Evolutionary conservation across 768 basidiomycete genomes (phyloP), one percentile per base, ranked within the genome.

Genomic region (Mycena floridula): DNA sequence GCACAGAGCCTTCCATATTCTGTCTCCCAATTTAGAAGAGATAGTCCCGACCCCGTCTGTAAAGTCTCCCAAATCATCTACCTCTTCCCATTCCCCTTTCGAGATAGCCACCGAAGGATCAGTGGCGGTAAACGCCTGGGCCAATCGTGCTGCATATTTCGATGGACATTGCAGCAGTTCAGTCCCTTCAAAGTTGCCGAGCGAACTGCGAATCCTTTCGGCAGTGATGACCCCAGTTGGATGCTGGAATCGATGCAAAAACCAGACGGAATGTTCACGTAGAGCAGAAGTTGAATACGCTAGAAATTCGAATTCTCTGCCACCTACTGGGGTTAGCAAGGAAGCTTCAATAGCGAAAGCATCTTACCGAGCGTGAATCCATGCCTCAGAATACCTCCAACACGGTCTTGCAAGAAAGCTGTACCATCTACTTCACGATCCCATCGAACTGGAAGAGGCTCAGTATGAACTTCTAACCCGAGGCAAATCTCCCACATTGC

Each of bases 41-140:
- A 91, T 86, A 0, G 87, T 88, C 2, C 89, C 89, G 9, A 85
- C 78, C 23, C 89, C 89, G 45, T 92, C 89, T 0, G 89, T 90
- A 56, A 81, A 82, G 20, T 71, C 47, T 48, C 70, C 71, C 21
- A 48, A 59, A 53, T 20, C 66, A 60, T 11, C 57, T 50, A 13
- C 69, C 69, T 88, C 72, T 44, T 72, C 72, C 80, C 89, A 89
- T 52, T 91, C 70, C 36, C 68, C 49, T 2, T 59, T 60, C 6
- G 50, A 46, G 40, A 91, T 78, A 18, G 57, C 59, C 16, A 89
- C 78, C 1, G 85, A 85, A 0, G 81, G 76, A 49, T 87, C 81
- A 2, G 90, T 93, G 2, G 85, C 82, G 0, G 86, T 87, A 54
- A 93, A 90, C 0, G 86, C 85, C 62, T 89, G 89, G 6, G 85